A percentile compares a stretch with the other conserved stretches of the same genome.
Evolutionary conservation across 2,329 filamentous ascomycete genomes (phyloP).

Genomic region (Venturia pyrina): DNA sequence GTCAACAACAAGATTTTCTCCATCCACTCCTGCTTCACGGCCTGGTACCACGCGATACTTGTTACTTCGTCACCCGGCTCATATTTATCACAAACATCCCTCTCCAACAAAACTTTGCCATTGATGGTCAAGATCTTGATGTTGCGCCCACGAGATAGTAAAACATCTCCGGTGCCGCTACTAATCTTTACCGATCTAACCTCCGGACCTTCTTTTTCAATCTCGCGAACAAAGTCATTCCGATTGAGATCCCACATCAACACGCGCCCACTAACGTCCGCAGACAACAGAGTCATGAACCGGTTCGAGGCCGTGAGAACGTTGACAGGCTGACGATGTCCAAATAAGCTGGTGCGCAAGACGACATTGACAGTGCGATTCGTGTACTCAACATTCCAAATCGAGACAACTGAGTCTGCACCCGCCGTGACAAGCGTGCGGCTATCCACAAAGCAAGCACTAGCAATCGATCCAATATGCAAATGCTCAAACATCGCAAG

Average conservation of each 20-base stretch:
- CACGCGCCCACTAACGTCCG: conserved; percentile 69
- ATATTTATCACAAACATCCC: conserved; percentile 61
- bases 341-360: conserved; percentile 73
- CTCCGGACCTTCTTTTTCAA: conserved; percentile 42
- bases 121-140: conserved; percentile 81
- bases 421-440: conserved; percentile 86
- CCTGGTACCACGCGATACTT: conserved; percentile 87
- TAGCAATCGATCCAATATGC: conserved; percentile 81
- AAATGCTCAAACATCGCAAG: conserved; percentile 89
- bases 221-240: conserved; percentile 70
- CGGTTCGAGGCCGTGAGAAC: conserved; percentile 76
- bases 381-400: conserved; percentile 61
- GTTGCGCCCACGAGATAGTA: conserved; percentile 68
- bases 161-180: conserved; percentile 80
- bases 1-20: conserved; percentile 82
- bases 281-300: conserved; percentile 79
- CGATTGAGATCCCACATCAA: conserved; percentile 93
- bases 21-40: conserved; percentile 81
- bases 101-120: conserved; percentile 69
- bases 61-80: conserved; percentile 62
- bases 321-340: conserved; percentile 75
- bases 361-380: conserved; percentile 68
- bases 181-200: conserved; percentile 74
- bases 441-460: conserved; percentile 75
- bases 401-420: conserved; percentile 80